Evolutionary conservation across 2,329 filamentous ascomycete genomes (phyloP).

Genomic region (Colletotrichum navitas): DNA sequence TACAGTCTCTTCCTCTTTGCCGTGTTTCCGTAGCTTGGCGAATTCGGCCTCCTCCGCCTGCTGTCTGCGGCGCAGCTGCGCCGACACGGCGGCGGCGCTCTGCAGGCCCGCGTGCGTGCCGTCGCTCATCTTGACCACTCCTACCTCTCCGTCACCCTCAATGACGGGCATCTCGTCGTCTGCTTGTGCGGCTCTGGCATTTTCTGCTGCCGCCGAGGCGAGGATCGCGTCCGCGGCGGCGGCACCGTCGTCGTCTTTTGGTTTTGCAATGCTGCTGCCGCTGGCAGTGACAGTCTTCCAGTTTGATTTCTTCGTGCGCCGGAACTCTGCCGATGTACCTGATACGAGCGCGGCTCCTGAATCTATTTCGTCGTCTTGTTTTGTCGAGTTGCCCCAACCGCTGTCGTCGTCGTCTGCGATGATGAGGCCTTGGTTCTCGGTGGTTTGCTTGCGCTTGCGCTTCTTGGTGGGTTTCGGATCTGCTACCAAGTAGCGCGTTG

Average conservation of each 20-base stretch:
- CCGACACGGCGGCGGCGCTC: conserved; percentile 81
- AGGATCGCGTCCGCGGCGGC: conserved; percentile 85
- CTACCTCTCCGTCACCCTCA: conserved; percentile 56
- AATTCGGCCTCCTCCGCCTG: conserved; percentile 71
- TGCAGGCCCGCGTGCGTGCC: conserved; percentile 91
- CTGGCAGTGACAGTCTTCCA: conserved; percentile 80
- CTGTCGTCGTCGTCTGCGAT: conserved; percentile 75
- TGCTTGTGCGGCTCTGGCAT: conserved; percentile 61
- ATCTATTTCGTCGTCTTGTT: conserved; percentile 63
- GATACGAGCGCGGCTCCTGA: conserved; percentile 64
- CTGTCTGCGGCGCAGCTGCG: conserved; percentile 75
- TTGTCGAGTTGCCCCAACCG: conserved; percentile 59
- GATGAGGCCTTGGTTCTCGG: conserved; percentile 65
- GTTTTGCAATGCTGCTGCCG: conserved; percentile 46
- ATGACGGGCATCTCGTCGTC: conserved; percentile 65
- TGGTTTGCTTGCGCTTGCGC: conserved; percentile 70
- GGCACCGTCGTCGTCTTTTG: conserved; percentile 59
- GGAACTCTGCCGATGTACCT: conserved; percentile 72
- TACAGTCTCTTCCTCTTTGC: conserved; percentile 80
- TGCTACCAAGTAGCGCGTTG: conserved; percentile 85
- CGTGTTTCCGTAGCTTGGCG: conserved; percentile 57
- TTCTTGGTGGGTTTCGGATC: conserved; percentile 71
- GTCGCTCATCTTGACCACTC: conserved; percentile 81
- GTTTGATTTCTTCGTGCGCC: conserved; percentile 80
- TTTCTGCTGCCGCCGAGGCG: conserved; percentile 77